Percentiles rank a stretch among this genome's conserved stretches.
Conservation (phyloP, 257 asterid species). For the Scutellaria minor region DNA sequence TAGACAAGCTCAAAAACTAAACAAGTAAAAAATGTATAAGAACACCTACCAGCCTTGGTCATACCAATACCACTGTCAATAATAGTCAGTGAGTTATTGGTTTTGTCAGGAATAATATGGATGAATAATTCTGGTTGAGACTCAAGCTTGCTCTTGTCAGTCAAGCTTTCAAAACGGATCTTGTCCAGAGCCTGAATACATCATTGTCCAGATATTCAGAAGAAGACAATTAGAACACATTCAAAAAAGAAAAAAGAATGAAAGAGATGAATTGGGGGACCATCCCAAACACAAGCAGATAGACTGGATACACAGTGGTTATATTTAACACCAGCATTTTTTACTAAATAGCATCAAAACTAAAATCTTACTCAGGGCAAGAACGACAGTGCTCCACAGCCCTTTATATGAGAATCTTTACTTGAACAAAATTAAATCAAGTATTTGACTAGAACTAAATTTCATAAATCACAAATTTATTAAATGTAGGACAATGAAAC, state of each 20-base stretch:
- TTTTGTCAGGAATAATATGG: slow-evolving; percentile 65
- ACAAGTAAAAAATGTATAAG: not conserved
- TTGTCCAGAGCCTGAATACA: slow-evolving; percentile 62
- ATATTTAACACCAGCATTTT: too few species aligned
- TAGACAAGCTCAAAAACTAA: not conserved
- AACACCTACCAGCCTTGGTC: slow-evolving; percentile 71
- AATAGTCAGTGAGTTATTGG: slow-evolving; percentile 58
- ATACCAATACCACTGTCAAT: slow-evolving; percentile 73
- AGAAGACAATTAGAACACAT: not conserved
- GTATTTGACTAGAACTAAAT: too few species aligned
- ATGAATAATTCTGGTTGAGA: slow-evolving; percentile 68
- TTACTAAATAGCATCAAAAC: too few species aligned
- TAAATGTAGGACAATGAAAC: too few species aligned
- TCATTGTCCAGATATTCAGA: not conserved
- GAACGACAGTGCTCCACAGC: too few species aligned
- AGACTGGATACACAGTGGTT: too few species aligned
- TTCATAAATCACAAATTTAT: too few species aligned
- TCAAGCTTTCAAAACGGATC: slow-evolving; percentile 67
- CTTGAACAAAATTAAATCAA: too few species aligned
- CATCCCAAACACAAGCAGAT: not conserved
- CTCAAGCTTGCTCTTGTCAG: slow-evolving; percentile 73
- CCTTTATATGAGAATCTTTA: too few species aligned
- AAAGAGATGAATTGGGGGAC: too few species aligned
- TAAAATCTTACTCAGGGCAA: too few species aligned
- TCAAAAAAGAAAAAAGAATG: not conserved